phyloP scores from a whole-genome alignment of 2,329 filamentous ascomycete species.

The Clarireedia hainanense region DNA sequence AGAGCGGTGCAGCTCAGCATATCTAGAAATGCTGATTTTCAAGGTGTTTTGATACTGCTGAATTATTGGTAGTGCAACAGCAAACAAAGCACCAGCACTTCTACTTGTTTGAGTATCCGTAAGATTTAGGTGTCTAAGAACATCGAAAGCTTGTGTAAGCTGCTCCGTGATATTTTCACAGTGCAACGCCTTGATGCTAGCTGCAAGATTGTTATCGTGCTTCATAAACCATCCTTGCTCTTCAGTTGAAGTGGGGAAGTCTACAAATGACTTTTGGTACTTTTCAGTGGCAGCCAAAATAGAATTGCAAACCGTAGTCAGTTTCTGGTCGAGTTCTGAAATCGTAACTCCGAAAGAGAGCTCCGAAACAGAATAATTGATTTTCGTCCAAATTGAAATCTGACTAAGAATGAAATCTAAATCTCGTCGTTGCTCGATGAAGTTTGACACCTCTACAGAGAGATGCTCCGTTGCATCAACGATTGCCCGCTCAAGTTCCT shows the following conservation, averaged over 20 bases:
- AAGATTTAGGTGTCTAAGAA: conserved; percentile 39
- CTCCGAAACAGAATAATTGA: conserved; percentile 16
- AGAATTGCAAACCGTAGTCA: conserved; percentile 62
- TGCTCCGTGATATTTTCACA: conserved; percentile 24
- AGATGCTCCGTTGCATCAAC: conserved; percentile 14
- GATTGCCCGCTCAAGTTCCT: conserved; percentile 16
- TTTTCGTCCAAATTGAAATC: conserved; percentile 54
- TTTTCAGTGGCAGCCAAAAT: conserved; percentile 75
- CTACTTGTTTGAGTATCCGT: conserved; percentile 34
- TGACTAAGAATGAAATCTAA: conserved; percentile 59
- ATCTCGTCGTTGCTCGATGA: conserved; percentile 43
- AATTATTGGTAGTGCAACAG: conserved; percentile 61
- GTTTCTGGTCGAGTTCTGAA: conserved; percentile 44
- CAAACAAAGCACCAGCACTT: conserved; percentile 49
- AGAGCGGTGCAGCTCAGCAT: conserved; percentile 58
- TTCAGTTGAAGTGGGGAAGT: conserved; percentile 50
- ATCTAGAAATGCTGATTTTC: conserved; percentile 47
- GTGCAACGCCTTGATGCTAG: conserved; percentile 24
- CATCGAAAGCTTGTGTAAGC: conserved; percentile 36
- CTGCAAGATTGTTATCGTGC: conserved; percentile 24
- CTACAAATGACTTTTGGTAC: conserved; percentile 47
- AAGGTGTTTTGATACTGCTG: conserved; percentile 62
- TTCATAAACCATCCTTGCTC: conserved; percentile 54
- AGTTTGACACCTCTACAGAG: conserved; percentile 31
- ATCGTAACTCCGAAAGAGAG: conserved; percentile 8